Conservation (phyloP, 192 early-diverging fungal genomes). For the Podila verticillata region DNA sequence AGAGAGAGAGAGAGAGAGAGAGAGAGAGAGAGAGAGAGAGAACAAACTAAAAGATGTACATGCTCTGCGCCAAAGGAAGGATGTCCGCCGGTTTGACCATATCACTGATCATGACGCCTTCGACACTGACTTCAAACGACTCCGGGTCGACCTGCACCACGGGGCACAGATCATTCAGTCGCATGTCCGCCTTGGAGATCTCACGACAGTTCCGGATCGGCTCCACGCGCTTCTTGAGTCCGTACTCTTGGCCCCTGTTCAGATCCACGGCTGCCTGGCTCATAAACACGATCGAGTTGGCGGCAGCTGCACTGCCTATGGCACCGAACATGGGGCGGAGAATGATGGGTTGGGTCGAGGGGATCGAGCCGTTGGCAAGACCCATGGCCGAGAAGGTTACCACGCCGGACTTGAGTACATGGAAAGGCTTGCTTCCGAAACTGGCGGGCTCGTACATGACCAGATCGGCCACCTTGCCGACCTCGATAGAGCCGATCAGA, state of each 20-base stretch:
- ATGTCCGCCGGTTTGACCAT: conserved; percentile 74
- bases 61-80: conserved; percentile 77
- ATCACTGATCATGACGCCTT: conserved; percentile 70
- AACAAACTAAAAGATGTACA: conserved; percentile 65
- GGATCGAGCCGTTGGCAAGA: conserved; percentile 95
- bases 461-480: conserved; percentile 94
- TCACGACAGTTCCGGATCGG: conserved; percentile 80
- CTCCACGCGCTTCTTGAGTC: conserved; percentile 71
- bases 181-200: conserved; percentile 89
- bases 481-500: conserved; percentile 91
- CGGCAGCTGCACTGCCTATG: conserved; percentile 63
- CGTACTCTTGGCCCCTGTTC: conserved; percentile 65
- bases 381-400: conserved; percentile 90
- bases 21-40: too few species aligned
- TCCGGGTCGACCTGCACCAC: conserved; percentile 90
- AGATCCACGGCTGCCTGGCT: conserved; percentile 76
- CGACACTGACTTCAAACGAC: conserved; percentile 86
- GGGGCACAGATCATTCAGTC: conserved; percentile 82
- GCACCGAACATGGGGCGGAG: conserved; percentile 89
- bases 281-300: conserved; percentile 83
- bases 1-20: too few species aligned
- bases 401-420: conserved; percentile 91
- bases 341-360: conserved; percentile 91
- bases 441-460: conserved; percentile 84
- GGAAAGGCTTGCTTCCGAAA: conserved; percentile 90